Evolutionary conservation across 2,329 filamentous ascomycete genomes (phyloP).

Genomic region (Phoma sp.): DNA sequence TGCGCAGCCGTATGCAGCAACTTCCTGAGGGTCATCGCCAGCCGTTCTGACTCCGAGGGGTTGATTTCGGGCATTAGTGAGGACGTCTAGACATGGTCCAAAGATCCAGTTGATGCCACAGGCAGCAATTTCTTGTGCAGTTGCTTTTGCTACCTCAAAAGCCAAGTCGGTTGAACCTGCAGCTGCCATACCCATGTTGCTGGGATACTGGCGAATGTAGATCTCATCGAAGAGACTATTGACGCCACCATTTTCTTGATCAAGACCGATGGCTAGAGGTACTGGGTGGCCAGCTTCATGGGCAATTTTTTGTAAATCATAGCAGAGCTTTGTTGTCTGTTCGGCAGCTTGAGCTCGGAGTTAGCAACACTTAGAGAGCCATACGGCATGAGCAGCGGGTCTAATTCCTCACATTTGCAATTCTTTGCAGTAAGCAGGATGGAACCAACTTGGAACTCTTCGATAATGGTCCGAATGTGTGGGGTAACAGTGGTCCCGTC

Average conservation of each 20-base stretch:
- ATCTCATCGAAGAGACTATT: conserved; percentile 97
- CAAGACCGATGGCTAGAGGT: conserved; percentile 86
- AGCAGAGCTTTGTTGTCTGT: conserved; percentile 85
- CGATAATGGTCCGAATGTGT: conserved; percentile 81
- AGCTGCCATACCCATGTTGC: conserved; percentile 95
- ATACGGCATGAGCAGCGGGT: conserved; percentile 16
- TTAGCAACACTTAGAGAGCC: conserved; percentile 24
- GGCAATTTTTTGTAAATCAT: conserved; percentile 91
- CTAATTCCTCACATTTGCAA: conserved; percentile 70
- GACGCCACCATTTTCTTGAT: conserved; percentile 97
- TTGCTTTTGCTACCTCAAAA: conserved; percentile 90
- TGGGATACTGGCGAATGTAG: conserved; percentile 95
- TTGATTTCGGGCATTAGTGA: conserved; percentile 92
- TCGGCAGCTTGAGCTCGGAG: conserved; percentile 73
- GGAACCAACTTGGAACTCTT: conserved; percentile 86
- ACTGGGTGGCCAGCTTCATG: conserved; percentile 88
- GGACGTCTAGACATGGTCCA: conserved; percentile 89
- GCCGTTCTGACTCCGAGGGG: conserved; percentile 88
- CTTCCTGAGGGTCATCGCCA: conserved; percentile 93
- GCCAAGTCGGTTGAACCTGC: conserved; percentile 85
- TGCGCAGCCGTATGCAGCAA: conserved; percentile 88
- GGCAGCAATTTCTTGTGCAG: conserved; percentile 87
- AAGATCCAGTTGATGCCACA: conserved; percentile 97
- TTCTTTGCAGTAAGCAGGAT: conserved; percentile 87
- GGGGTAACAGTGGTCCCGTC: conserved; percentile 84